These are phyloP conservation scores for Tetrahymena thermophila DNA, from an alignment of 73 alveolate genomes.

Conservation along the genomic window DNA sequence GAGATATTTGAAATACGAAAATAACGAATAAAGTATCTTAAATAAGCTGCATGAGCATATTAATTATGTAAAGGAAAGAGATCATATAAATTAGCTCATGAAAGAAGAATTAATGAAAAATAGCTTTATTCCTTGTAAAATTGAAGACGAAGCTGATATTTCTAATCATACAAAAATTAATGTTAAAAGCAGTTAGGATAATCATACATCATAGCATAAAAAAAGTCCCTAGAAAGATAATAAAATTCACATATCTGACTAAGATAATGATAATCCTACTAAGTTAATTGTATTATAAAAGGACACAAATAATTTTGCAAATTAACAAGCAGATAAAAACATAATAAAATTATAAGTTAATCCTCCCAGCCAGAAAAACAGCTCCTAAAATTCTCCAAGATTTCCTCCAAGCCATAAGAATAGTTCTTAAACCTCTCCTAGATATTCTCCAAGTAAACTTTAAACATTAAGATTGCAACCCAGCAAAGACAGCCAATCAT, in stretches of 20 bases:
- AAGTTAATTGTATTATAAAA: not conserved
- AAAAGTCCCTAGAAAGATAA: not conserved
- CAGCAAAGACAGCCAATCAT: not conserved
- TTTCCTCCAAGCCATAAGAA: not conserved
- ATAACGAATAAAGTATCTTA: not conserved
- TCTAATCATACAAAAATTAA: not conserved
- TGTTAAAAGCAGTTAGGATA: not conserved
- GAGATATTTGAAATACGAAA: not conserved
- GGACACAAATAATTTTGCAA: not conserved
- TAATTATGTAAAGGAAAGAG: not conserved
- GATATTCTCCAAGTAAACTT: not conserved
- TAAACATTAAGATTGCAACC: not conserved
- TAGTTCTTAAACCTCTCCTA: not conserved
- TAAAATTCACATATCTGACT: not conserved
- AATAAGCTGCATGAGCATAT: not conserved
- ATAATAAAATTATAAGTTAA: not conserved
- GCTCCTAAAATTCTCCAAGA: not conserved
- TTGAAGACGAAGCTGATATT: not conserved
- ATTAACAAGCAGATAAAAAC: not conserved
- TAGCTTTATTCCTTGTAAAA: not conserved
- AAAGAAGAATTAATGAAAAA: not conserved
- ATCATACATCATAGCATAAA: not conserved
- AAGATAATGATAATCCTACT: not conserved
- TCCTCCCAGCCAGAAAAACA: not conserved
- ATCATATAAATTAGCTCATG: not conserved